Conservation (phyloP, 805 yeast species). For the Cyberlindnera xishuangbannaensis region DNA sequence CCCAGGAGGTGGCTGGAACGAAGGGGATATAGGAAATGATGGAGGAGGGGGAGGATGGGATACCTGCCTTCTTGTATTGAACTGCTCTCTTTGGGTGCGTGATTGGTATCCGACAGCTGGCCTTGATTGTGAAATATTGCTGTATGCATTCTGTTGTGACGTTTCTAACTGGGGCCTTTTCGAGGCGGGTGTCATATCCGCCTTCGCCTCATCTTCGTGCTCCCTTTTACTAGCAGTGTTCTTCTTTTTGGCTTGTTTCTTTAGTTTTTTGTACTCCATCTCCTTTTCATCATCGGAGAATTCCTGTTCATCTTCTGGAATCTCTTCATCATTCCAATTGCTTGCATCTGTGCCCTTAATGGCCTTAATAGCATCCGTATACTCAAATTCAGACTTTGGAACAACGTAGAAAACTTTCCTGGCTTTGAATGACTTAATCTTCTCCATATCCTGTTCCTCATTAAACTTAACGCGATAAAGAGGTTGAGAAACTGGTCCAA, state of each 20-base stretch:
- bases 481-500: slow-evolving; percentile 83
- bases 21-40: slow-evolving; percentile 9
- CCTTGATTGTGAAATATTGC: background rate
- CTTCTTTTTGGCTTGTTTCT: slow-evolving; percentile 43
- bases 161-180: background rate
- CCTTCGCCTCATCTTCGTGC: background rate
- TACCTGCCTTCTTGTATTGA: slow-evolving; percentile 10
- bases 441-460: slow-evolving; percentile 40
- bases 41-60: slow-evolving; percentile 7
- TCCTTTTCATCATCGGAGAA: slow-evolving; percentile 94
- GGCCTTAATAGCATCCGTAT: slow-evolving; percentile 64
- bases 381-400: slow-evolving; percentile 70
- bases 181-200: background rate
- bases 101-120: slow-evolving; percentile 7
- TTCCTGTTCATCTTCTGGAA: slow-evolving; percentile 90
- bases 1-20: slow-evolving; percentile 22
- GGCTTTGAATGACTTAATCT: slow-evolving; percentile 45
- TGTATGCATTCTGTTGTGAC: background rate
- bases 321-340: slow-evolving; percentile 90
- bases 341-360: slow-evolving; percentile 92
- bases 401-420: slow-evolving; percentile 68
- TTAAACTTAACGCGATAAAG: slow-evolving; percentile 70
- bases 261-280: slow-evolving; percentile 56
- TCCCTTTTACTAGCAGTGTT: slow-evolving; percentile 15
- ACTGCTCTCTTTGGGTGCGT: slow-evolving; percentile 10